A percentile compares a stretch with the other conserved stretches of the same genome.
Evolutionary conservation across 208 protist species (phyloP).

Genomic region (Leptomonas pyrrhocoris): DNA sequence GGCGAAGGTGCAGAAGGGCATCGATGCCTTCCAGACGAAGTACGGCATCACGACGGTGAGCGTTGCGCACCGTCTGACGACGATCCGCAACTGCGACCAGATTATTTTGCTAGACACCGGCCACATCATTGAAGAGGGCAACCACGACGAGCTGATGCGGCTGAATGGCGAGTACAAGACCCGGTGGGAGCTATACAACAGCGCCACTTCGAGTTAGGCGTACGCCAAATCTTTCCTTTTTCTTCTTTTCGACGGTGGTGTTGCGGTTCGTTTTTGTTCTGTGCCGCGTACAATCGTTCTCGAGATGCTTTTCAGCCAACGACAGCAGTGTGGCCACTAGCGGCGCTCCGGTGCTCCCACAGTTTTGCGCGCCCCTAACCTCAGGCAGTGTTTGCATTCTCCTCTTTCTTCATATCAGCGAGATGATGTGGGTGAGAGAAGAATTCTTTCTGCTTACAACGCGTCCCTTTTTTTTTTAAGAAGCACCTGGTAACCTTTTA

Average conservation of each 20-base stretch:
- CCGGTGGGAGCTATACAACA: slow-evolving; percentile 67
- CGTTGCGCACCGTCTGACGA: slow-evolving; percentile 86
- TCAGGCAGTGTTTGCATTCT: no score
- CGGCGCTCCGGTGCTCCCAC: no score
- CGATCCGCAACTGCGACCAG: slow-evolving; percentile 73
- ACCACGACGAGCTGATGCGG: slow-evolving; percentile 80
- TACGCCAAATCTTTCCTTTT: neutral
- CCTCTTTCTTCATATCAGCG: no score
- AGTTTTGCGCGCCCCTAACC: neutral
- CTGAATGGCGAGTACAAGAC: slow-evolving; percentile 69
- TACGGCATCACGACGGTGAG: slow-evolving; percentile 65
- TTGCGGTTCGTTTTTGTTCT: slow-evolving; percentile 4
- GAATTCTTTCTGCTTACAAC: no score
- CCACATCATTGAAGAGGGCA: slow-evolving; percentile 71
- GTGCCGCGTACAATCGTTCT: neutral
- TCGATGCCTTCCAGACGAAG: slow-evolving; percentile 49
- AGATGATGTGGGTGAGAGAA: no score
- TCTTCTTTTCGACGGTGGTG: slow-evolving; percentile 1
- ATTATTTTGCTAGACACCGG: slow-evolving; percentile 73
- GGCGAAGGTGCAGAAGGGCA: slow-evolving; percentile 62
- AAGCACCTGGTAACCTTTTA: no score
- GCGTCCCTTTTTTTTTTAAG: no score
- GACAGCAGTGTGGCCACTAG: neutral
- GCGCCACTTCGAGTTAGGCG: slow-evolving; percentile 3
- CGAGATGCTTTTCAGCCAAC: no score